phyloP scores from a whole-genome alignment of 1,139 yeast species.

The Blastobotrys petasosporus region DNA sequence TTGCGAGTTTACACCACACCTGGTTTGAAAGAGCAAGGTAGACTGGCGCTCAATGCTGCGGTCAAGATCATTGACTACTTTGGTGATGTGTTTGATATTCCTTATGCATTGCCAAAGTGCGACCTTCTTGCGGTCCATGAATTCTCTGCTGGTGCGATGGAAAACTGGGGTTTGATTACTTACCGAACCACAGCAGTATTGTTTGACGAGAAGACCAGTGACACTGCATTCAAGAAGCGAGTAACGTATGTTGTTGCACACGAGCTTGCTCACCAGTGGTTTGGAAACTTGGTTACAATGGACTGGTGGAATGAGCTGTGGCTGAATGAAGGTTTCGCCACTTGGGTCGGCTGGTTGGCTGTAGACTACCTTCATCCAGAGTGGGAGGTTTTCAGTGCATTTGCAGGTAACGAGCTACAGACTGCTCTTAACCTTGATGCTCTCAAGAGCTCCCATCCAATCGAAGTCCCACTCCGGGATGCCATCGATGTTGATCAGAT shows the following conservation, averaged over 20 bases:
- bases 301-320: constrained; percentile 94
- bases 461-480: constrained; percentile 74
- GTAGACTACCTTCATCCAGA: constrained; percentile 73
- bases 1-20: constrained; percentile 77
- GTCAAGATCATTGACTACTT: constrained; percentile 71
- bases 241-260: constrained; percentile 87
- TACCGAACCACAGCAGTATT: constrained; percentile 74
- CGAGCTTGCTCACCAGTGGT: constrained; percentile 93
- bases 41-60: constrained; percentile 63
- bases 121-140: constrained; percentile 81
- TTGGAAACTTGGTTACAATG: constrained; percentile 88
- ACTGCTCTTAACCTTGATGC: constrained; percentile 66
- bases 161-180: constrained; percentile 83
- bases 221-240: constrained; percentile 62
- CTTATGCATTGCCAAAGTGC: constrained; percentile 76
- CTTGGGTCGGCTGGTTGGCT: constrained; percentile 84
- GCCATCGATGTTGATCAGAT: constrained; percentile 84
- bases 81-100: constrained; percentile 62
- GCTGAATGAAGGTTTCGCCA: constrained; percentile 90
- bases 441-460: constrained; percentile 77
- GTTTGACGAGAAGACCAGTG: constrained; percentile 59
- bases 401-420: constrained; percentile 64
- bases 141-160: constrained; percentile 87
- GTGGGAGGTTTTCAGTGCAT: constrained; percentile 79
- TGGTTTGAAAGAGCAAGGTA: constrained; percentile 61